phyloP scores from a whole-genome alignment of 139 green algal species.

The Tetraselmis chui region DNA sequence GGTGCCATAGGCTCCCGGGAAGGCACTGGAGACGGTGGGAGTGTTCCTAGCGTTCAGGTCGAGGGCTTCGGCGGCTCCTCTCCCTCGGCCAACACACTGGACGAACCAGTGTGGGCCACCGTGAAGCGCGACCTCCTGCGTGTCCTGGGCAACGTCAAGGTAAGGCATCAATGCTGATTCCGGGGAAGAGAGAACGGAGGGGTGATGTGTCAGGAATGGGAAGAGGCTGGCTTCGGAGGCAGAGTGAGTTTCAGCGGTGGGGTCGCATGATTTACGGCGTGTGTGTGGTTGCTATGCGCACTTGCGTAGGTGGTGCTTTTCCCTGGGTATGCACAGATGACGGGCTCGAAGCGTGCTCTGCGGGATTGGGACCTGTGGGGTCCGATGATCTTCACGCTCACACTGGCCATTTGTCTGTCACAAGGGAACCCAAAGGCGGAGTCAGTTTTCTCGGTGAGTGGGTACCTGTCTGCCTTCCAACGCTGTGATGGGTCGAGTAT shows the following conservation, averaged over 20 bases:
- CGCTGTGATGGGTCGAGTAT: neutral
- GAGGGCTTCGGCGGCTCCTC: neutral
- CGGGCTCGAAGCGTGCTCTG: slow-evolving; percentile 40
- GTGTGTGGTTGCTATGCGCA: too few species aligned
- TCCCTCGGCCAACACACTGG: slow-evolving; percentile 64
- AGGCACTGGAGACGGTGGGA: too few species aligned
- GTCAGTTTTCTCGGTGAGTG: slow-evolving; percentile 68
- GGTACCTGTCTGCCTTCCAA: neutral
- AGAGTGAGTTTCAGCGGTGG: too few species aligned
- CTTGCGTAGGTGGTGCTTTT: slow-evolving; percentile 1
- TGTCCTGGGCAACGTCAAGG: slow-evolving; percentile 75
- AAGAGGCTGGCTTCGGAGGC: too few species aligned
- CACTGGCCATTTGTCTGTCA: slow-evolving; percentile 66
- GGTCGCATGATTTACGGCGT: too few species aligned
- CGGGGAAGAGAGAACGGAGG: too few species aligned
- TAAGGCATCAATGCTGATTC: too few species aligned
- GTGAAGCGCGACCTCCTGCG: slow-evolving; percentile 83
- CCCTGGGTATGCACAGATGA: neutral
- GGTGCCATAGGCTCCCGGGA: too few species aligned
- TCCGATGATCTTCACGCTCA: slow-evolving; percentile 83
- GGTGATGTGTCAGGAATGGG: too few species aligned
- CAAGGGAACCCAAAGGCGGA: slow-evolving; percentile 47
- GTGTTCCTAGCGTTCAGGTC: neutral
- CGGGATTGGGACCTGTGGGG: slow-evolving; percentile 98
- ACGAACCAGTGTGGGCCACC: slow-evolving; percentile 83